Conservation (phyloP, 148 eudicot species). For the Salicornia ramosissima region DNA sequence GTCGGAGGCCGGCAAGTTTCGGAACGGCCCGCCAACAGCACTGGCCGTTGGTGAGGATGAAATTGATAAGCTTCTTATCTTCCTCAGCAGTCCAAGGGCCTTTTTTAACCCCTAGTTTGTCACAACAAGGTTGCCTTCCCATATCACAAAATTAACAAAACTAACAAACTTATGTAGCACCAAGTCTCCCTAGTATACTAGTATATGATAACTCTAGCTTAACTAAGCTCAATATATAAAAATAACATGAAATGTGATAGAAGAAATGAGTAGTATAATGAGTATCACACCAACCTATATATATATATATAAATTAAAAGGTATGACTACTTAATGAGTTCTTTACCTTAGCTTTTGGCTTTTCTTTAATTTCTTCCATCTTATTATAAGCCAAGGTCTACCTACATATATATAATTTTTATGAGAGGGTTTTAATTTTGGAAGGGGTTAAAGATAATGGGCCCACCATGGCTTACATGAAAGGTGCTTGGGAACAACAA, state of each 20-base stretch:
- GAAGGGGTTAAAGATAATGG: conserved; percentile 20
- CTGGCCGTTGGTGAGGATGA: conserved; percentile 84
- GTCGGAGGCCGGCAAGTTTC: conserved; percentile 80
- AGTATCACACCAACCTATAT: conserved; percentile 29
- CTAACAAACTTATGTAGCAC: not conserved
- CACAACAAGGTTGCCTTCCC: conserved; percentile 99
- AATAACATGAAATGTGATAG: not conserved
- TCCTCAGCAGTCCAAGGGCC: conserved; percentile 99
- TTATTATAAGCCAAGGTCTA: conserved; percentile 21
- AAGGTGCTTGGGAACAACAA: conserved; percentile 55
- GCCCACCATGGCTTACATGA: conserved; percentile 50
- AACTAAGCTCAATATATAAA: not conserved
- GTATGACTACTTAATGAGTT: not conserved
- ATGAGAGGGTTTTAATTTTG: conserved; percentile 8
- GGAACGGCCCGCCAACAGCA: conserved; percentile 98
- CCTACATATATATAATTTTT: conserved; percentile 28
- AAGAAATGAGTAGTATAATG: conserved; percentile 17
- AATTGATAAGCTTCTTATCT: conserved; percentile 86
- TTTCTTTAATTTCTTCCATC: conserved; percentile 1
- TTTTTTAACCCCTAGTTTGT: conserved; percentile 90
- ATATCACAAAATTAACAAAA: not conserved
- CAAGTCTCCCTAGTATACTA: not conserved
- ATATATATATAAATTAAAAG: conserved; percentile 20
- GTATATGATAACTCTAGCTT: conserved; percentile 21
- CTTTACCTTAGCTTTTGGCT: conserved; percentile 8